Evolutionary conservation across 208 protist genomes (phyloP), one percentile per base, ranked within the genome.

Genomic region (Trypanosoma vivax): DNA sequence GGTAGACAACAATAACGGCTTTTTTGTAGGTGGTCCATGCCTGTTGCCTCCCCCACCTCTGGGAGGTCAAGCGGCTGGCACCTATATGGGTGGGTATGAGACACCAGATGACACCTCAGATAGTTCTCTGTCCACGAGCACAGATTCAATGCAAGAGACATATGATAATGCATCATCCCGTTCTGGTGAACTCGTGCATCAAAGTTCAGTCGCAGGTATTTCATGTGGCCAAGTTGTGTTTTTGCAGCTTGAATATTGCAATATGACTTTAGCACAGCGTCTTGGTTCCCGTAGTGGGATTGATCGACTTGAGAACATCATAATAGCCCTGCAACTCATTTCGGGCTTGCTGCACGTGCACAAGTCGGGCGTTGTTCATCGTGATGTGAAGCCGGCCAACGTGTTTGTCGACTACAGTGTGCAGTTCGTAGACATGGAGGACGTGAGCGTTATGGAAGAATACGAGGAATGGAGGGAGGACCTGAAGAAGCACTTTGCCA

Each of bases 301-400:
- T 45, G 78, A 83, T 58, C 71, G 83, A 2, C 47, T 90, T 0
- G 72, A 82, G 31, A 94, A 94, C 50, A 57, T 91, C 38, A 48
- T 90, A n/a, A 85, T 94, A 37, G 28, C 63, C 7, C 34, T 88
- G 13, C 75, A 94, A 48, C 46, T 92, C 2, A 49, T 89, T 21
- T 21, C 52, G 0, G 88, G 72, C 0, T 53, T 94, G 41, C 73
- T 52, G 1, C 88, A 90, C 60, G 52, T 94, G 53, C 88, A 94
- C 48, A 41, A 56, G 2, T 52, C 49, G 40, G 70, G 75, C 24
- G 61, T 84, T 37, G 51, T 94, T 28, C 88, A 94, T 61, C 80
- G 88, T 7, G 88, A 94, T 53, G 19, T 94, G 25, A 94, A 94
- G 67, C 83, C 88, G 7, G 78, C 71, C 5, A 94, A 94, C 51